Percentiles rank a stretch among this genome's conserved stretches.
phyloP scores from a whole-genome alignment of 2,329 filamentous ascomycete species.

The Talaromyces sp. region DNA sequence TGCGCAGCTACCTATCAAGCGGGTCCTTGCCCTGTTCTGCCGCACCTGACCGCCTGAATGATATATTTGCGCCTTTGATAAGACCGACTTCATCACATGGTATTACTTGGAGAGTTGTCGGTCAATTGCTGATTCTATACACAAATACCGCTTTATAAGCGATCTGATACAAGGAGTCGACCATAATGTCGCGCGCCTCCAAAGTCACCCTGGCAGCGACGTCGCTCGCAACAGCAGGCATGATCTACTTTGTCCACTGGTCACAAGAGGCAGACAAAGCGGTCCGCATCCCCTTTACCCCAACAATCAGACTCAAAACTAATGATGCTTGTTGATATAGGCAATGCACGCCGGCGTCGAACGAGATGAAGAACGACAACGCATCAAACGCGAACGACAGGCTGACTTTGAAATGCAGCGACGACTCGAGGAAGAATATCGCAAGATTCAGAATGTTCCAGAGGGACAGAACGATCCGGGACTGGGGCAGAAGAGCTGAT shows the following conservation, averaged over 20 bases:
- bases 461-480: conserved; percentile 39
- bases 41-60: background rate
- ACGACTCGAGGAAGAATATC: conserved; percentile 81
- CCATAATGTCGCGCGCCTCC: conserved; percentile 78
- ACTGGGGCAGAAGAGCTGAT: conserved; percentile 25
- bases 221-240: conserved; percentile 69
- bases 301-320: background rate
- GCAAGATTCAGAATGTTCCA: conserved; percentile 77
- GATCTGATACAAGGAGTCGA: background rate
- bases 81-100: background rate
- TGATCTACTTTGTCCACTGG: conserved; percentile 83
- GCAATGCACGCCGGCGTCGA: conserved; percentile 95
- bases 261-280: conserved; percentile 79
- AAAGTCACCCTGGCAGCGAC: conserved; percentile 81
- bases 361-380: conserved; percentile 90
- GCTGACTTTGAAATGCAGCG: conserved; percentile 92
- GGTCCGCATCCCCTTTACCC: conserved; percentile 51
- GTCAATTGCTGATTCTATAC: background rate
- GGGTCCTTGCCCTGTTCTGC: conserved; percentile 10
- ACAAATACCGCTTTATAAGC: too few species aligned
- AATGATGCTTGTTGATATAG: conserved; percentile 36
- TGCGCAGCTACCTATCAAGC: background rate
- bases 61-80: background rate
- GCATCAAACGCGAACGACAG: conserved; percentile 83
- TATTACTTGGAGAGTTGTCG: background rate